These are phyloP conservation scores for Solanum habrochaites DNA, from an alignment of 257 asterid genomes.

Conservation along the genomic window DNA sequence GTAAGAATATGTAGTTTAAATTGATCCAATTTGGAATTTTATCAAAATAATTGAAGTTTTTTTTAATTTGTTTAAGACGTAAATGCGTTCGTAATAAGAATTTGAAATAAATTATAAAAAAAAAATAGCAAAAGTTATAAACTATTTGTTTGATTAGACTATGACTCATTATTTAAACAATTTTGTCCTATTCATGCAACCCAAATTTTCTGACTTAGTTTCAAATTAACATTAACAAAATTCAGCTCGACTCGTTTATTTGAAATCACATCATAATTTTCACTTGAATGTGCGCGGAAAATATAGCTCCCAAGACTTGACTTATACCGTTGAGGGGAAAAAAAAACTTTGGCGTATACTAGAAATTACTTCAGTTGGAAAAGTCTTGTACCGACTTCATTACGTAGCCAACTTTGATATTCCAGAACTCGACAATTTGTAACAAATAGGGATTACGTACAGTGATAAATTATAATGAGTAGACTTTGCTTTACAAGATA, in stretches of 20 bases:
- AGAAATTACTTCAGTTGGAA: neutral
- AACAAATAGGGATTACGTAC: neutral
- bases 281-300: neutral
- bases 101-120: too few relatives aligned
- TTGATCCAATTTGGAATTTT: too few relatives aligned
- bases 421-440: neutral
- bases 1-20: too few relatives aligned
- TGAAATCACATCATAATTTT: neutral
- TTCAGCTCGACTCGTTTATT: neutral
- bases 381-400: neutral
- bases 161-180: neutral
- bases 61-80: too few relatives aligned
- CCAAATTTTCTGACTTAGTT: neutral
- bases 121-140: too few relatives aligned
- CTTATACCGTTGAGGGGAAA: too few relatives aligned
- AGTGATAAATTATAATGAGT: neutral
- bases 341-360: too few relatives aligned
- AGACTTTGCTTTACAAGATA: neutral
- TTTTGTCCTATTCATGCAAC: neutral
- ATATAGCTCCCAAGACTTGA: neutral
- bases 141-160: too few relatives aligned
- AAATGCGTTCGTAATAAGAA: too few relatives aligned
- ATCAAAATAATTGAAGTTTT: too few relatives aligned
- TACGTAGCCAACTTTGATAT: neutral
- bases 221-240: too few relatives aligned